phyloP scores from a whole-genome alignment of 2,329 filamentous ascomycete species.

The Cladosporium cucumerinum region DNA sequence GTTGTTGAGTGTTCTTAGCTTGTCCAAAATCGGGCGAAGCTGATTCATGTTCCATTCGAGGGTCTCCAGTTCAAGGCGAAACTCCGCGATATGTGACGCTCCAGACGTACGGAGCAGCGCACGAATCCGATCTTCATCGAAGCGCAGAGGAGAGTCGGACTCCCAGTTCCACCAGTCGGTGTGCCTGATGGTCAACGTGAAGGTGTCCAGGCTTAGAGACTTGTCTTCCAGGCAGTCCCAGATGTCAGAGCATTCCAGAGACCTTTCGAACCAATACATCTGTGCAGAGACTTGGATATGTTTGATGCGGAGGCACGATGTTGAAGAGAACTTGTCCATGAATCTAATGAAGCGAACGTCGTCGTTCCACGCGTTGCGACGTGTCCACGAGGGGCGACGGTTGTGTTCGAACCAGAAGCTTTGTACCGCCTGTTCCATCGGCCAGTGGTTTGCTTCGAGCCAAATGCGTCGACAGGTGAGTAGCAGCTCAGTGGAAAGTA shows the following conservation, averaged over 20 bases:
- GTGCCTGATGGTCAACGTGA: neutral
- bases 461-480: conserved; percentile 38
- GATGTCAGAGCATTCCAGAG: neutral
- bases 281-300: neutral
- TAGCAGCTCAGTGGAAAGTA: conserved; percentile 28
- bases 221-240: neutral
- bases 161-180: neutral
- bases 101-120: neutral
- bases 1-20: neutral
- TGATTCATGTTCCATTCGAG: neutral
- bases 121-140: neutral
- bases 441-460: conserved; percentile 34
- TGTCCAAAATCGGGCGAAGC: neutral
- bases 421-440: conserved; percentile 32
- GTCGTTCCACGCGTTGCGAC: neutral
- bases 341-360: neutral
- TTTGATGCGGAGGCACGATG: neutral
- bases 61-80: neutral
- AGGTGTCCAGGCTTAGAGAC: neutral
- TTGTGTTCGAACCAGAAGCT: conserved; percentile 29
- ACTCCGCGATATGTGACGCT: neutral
- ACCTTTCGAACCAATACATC: neutral
- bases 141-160: neutral
- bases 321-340: neutral
- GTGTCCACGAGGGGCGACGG: conserved; percentile 3